Evolutionary conservation across 1,284 basidiomycete genomes (phyloP).

Genomic region (Leccinum subrobustum): DNA sequence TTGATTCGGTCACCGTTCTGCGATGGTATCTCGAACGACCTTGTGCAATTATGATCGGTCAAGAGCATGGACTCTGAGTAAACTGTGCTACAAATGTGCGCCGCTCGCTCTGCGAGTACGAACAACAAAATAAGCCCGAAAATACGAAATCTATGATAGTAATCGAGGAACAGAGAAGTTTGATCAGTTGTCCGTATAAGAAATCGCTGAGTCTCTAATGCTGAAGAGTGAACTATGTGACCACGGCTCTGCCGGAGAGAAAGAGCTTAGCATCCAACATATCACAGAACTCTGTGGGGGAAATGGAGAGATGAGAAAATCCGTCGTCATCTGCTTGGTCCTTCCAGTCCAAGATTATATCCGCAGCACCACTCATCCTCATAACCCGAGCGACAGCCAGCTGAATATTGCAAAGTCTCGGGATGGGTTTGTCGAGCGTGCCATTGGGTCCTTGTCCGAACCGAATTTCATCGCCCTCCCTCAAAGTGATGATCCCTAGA

Average conservation of each 20-base stretch:
- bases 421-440: not conserved
- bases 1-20: conserved; percentile 33
- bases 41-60: conserved; percentile 13
- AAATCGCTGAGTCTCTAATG: not conserved
- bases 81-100: conserved; percentile 1
- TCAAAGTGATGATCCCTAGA: not conserved
- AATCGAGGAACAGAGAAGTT: not conserved
- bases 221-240: not conserved
- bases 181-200: not conserved
- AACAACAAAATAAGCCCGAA: not conserved
- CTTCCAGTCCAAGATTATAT: conserved; percentile 10
- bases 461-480: not conserved
- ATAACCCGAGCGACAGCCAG: conserved; percentile 8
- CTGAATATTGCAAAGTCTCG: conserved; percentile 4
- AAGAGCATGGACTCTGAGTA: conserved; percentile 30
- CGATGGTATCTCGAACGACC: conserved; percentile 23
- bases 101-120: too few species aligned
- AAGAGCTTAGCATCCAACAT: not conserved
- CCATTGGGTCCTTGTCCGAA: not conserved
- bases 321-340: not conserved
- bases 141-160: not conserved
- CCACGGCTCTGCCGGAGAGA: not conserved
- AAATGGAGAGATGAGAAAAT: not conserved
- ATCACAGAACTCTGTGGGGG: not conserved
- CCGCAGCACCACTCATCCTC: conserved; percentile 10